Evolutionary conservation across 495 filamentous ascomycete genomes (phyloP).

Genomic region (Penicillium nucicola): DNA sequence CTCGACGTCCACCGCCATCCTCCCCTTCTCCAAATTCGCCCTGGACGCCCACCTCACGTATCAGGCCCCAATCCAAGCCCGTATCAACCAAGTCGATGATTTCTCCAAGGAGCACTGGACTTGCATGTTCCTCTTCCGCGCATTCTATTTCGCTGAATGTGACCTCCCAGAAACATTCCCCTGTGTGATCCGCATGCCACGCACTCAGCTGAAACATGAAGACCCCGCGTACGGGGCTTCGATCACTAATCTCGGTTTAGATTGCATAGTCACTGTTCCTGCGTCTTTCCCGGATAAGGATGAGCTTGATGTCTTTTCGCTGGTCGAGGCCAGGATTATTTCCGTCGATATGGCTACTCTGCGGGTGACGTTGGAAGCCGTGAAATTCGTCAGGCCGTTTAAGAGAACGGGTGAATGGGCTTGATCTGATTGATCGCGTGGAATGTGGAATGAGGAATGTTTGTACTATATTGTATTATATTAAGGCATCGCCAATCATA

Average conservation of each 20-base stretch:
- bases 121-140: conserved; percentile 68
- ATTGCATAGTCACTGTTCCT: conserved; percentile 27
- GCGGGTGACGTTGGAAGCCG: conserved; percentile 50
- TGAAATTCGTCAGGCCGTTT: conserved; percentile 42
- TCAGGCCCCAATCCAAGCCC: conserved; percentile 29
- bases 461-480: conserved; percentile 20
- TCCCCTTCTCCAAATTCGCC: conserved; percentile 60
- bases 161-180: conserved; percentile 61
- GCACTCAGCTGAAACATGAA: conserved; percentile 27
- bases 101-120: conserved; percentile 57
- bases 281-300: conserved; percentile 29
- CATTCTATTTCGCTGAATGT: conserved; percentile 67
- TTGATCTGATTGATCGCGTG: conserved; percentile 7
- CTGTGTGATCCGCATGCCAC: conserved; percentile 44
- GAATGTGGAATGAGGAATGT: too few relatives aligned
- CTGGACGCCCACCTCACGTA: conserved; percentile 48
- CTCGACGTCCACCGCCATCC: conserved; percentile 23
- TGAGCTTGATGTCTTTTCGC: conserved; percentile 40
- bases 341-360: conserved; percentile 52
- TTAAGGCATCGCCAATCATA: background rate
- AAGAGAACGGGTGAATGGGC: conserved; percentile 37
- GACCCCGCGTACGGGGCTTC: conserved; percentile 25
- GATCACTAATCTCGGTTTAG: conserved; percentile 34
- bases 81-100: conserved; percentile 31
- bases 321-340: conserved; percentile 56